Conservation (phyloP, 202 grass and related monocot genomes). For the Setaria viridis region DNA sequence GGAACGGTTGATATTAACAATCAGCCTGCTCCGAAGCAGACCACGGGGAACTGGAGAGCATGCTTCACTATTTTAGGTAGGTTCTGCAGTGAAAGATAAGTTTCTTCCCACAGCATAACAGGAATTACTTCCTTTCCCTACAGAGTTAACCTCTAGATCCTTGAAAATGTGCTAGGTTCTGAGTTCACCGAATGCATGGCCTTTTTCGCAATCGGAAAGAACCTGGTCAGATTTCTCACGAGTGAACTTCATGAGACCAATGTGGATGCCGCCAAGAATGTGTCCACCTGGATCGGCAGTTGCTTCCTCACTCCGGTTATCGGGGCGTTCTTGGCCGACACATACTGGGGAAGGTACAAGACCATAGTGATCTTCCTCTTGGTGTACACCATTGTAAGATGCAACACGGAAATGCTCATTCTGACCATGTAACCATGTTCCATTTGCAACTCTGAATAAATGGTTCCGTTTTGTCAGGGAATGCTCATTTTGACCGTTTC, state of each 20-base stretch:
- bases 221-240: background rate
- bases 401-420: background rate
- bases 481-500: constrained; percentile 46
- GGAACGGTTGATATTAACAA: constrained; percentile 43
- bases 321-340: constrained; percentile 49
- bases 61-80: constrained; percentile 38
- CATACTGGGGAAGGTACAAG: constrained; percentile 43
- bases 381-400: constrained; percentile 9
- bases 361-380: constrained; percentile 39
- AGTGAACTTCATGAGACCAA: constrained; percentile 33
- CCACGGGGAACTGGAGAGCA: constrained; percentile 40
- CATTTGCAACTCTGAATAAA: background rate
- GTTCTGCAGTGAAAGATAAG: background rate
- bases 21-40: constrained; percentile 28
- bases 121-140: background rate
- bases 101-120: background rate
- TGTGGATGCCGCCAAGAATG: constrained; percentile 38
- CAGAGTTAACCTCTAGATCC: background rate
- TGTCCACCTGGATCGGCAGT: constrained; percentile 43
- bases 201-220: background rate
- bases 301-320: constrained; percentile 43
- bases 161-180: background rate
- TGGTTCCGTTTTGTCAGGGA: constrained; percentile 30
- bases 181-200: constrained; percentile 5
- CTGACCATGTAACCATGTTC: background rate